These are phyloP conservation scores for Phytophthora citrophthora DNA, from an alignment of 352 stramenopile genomes.

Conservation along the genomic window DNA sequence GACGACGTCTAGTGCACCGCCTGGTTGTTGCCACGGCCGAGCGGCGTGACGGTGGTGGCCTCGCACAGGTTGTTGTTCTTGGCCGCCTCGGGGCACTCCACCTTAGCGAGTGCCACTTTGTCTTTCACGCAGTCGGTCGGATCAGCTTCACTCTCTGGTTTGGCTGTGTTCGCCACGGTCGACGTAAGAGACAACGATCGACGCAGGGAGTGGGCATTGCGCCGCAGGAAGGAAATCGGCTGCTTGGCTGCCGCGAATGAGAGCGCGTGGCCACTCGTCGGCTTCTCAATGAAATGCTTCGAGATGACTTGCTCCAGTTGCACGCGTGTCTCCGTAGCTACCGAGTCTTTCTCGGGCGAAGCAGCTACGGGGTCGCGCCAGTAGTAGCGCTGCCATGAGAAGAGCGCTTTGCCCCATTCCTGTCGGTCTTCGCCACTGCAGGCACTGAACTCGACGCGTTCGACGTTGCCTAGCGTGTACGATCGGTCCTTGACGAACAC, in stretches of 20 bases:
- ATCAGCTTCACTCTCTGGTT: slow-evolving; percentile 39
- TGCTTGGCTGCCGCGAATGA: slow-evolving; percentile 74
- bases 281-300: slow-evolving; percentile 44
- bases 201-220: slow-evolving; percentile 70
- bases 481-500: slow-evolving; percentile 87
- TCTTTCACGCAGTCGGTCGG: slow-evolving; percentile 66
- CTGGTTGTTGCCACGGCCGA: slow-evolving; percentile 38
- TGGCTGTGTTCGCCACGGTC: slow-evolving; percentile 41
- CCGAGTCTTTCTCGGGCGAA: slow-evolving; percentile 14
- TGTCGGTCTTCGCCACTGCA: slow-evolving; percentile 70
- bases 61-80: slow-evolving; percentile 28
- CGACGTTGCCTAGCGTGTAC: slow-evolving; percentile 73
- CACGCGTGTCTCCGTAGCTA: slow-evolving; percentile 28
- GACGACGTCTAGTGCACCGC: slow-evolving; percentile 29
- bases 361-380: slow-evolving; percentile 66
- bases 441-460: slow-evolving; percentile 75
- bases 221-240: slow-evolving; percentile 70
- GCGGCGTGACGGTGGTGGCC: slow-evolving; percentile 26
- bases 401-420: slow-evolving; percentile 86
- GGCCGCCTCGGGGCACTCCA: slow-evolving; percentile 35
- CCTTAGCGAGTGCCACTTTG: slow-evolving; percentile 66
- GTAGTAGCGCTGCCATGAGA: slow-evolving; percentile 90
- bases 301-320: slow-evolving; percentile 61
- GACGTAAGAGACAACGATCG: slow-evolving; percentile 67
- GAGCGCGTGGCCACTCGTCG: slow-evolving; percentile 31